Conservation (phyloP, 306 rosid species). For the Malus fusca region DNA sequence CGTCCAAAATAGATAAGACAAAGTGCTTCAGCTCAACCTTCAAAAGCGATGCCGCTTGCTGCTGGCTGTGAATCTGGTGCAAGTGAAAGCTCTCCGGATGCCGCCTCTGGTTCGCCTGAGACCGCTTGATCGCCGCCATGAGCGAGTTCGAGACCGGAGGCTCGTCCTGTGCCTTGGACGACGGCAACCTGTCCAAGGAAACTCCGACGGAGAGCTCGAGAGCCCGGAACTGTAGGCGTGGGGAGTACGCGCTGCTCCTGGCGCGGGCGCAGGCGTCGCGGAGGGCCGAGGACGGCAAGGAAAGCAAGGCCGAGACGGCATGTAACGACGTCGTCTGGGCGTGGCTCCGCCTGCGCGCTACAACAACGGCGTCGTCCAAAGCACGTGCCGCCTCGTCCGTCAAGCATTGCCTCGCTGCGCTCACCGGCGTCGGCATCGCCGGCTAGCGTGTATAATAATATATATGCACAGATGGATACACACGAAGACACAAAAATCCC, state of each 20-base stretch:
- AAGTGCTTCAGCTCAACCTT: conserved; percentile 86
- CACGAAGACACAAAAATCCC: background rate
- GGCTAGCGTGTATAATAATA: conserved; percentile 41
- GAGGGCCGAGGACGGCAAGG: conserved; percentile 57
- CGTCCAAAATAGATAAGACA: conserved; percentile 82
- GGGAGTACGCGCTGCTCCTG: conserved; percentile 57
- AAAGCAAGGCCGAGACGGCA: conserved; percentile 67
- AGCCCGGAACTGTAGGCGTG: conserved; percentile 74
- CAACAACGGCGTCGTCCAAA: conserved; percentile 67
- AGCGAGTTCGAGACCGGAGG: conserved; percentile 89
- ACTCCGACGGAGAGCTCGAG: conserved; percentile 88
- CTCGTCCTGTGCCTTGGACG: conserved; percentile 41
- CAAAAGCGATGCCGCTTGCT: conserved; percentile 53
- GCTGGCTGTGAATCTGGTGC: conserved; percentile 56
- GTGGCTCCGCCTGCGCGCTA: conserved; percentile 76
- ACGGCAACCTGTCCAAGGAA: conserved; percentile 71
- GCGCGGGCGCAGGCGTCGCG: conserved; percentile 82
- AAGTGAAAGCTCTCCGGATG: conserved; percentile 82
- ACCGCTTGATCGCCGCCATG: conserved; percentile 92
- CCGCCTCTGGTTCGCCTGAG: conserved; percentile 90
- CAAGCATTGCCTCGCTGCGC: conserved; percentile 84
- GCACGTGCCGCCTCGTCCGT: conserved; percentile 89
- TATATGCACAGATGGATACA: background rate
- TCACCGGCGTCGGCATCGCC: conserved; percentile 99
- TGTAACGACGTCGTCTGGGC: conserved; percentile 90